Evolutionary conservation across 371 early-diverging fungal genomes (phyloP), one percentile per base, ranked within the genome.

Genomic region (Lichtheimia corymbifera): DNA sequence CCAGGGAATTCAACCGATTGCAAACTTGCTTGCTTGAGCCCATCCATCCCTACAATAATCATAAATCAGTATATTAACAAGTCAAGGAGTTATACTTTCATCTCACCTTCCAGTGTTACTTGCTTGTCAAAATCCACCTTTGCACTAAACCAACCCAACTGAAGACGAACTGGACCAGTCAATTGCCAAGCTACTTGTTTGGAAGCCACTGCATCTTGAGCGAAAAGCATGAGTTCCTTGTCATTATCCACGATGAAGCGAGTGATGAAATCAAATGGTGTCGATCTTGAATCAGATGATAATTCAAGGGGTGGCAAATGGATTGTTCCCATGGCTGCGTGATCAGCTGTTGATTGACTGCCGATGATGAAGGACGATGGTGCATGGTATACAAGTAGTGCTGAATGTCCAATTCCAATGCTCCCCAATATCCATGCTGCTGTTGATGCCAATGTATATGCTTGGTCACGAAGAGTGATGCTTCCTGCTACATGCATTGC

Each of bases 201-300:
- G 11, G 68, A 62, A 3, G 57, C 45, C 12, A 81, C 73, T 9
- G 81, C 81, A 24, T 74, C 71, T 51, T 70, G 67, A 49, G 76
- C 76, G 50, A 81, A 81, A 3, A 30, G 53, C 57, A 74, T 69
- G 20, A 81, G 66, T 12, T 73, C 73, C 15, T 67, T 53, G 11
- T 55, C 62, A 58, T 76, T 69, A 4, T 67, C 62, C 44, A 81
- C 71, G 13, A 62, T 42, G 42, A 81, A 76, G 4, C 42, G 68
- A 5, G 81, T 78, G 22, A 68, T 55, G 51, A 81, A 81, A 56
- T 76, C 66, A 67, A 81, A 81, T 1, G 12, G 41, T 14, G 76
- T 79, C 13, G 61, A 24, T 4, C 50, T 30, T 3, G 71, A 67
- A 1, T 28, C 28, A 3, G 53, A 42, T 13, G 61, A 58, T 0